Evolutionary conservation across 495 filamentous ascomycete species (phyloP), one percentile per base, ranked within the genome.

Genomic region (Daldinia concentrica): DNA sequence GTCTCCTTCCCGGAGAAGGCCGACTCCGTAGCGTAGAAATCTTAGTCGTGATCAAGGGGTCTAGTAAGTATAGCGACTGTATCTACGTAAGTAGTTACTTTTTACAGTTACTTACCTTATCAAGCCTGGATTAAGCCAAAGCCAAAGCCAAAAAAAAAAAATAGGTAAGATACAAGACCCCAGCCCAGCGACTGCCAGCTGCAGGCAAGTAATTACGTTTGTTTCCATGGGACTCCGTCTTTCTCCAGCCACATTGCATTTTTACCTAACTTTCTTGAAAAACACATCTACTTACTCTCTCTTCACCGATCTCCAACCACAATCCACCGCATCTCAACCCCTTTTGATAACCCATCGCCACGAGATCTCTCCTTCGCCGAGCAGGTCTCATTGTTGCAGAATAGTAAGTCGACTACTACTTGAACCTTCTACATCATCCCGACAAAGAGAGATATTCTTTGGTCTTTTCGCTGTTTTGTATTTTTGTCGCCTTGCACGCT

Each of bases 331-430:
- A 73, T 68, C 66, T 68, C 66, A 69, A 45, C 73, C 73, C 70
- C 65, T 71, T 75, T 76, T 76, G 74, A 76, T 78, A 78, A 68
- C 75, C 60, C 73, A 76, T 74, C 73, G 74, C 70, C 69, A 68
- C 75, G 59, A 77, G 75, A 75, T 77, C 75, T 77, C 75, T 77
- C 75, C 73, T 77, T 76, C 75, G 73, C 73, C 70, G 75, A 77
- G 75, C 75, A 76, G 75, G 75, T 77, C 75, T 77, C 75, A 76
- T 76, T 72, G 71, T 77, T 76, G 75, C 73, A 60, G 55, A 71
- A 71, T 74, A 64, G 75, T 77, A 77, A 77, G 75, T 75, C 37
- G n/a, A 62, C 15, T 48, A 30, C 59, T 30, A 54, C 30, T 30
- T 11, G 2, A 45, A 27, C 26, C 17, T 60, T 27, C 14, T 59